phyloP scores from a whole-genome alignment of 345 rosid genomes.

The Corymbia maculata region DNA sequence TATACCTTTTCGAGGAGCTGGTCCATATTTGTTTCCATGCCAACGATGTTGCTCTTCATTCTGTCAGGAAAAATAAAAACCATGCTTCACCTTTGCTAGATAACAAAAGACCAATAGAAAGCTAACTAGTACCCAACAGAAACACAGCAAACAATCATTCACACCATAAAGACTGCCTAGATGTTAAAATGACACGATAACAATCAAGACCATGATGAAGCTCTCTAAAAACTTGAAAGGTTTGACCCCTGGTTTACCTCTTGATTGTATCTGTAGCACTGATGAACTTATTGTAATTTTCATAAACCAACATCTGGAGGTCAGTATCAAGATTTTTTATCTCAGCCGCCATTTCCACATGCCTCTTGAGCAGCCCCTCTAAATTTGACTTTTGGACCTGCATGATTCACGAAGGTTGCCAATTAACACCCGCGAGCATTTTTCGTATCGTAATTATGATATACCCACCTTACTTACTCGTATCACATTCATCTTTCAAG shows the following conservation, averaged over 20 bases:
- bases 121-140: background rate
- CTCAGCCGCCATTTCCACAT: constrained; percentile 97
- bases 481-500: background rate
- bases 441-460: background rate
- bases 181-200: background rate
- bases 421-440: background rate
- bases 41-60: constrained; percentile 95
- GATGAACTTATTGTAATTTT: constrained; percentile 93
- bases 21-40: constrained; percentile 96
- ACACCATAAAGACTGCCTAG: background rate
- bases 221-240: background rate
- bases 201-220: background rate
- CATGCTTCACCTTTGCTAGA: background rate
- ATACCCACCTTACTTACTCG: background rate
- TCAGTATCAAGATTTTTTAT: constrained; percentile 97
- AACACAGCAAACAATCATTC: background rate
- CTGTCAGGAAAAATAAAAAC: constrained; percentile 27
- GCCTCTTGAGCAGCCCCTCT: constrained; percentile 83
- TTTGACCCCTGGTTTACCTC: constrained; percentile 30
- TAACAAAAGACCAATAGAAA: background rate
- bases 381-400: constrained; percentile 76
- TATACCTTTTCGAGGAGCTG: constrained; percentile 86
- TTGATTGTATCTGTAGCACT: constrained; percentile 98
- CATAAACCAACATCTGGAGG: constrained; percentile 94
- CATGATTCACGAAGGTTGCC: background rate